Conservation (phyloP, 805 yeast genomes). For the Candida verbasci region DNA sequence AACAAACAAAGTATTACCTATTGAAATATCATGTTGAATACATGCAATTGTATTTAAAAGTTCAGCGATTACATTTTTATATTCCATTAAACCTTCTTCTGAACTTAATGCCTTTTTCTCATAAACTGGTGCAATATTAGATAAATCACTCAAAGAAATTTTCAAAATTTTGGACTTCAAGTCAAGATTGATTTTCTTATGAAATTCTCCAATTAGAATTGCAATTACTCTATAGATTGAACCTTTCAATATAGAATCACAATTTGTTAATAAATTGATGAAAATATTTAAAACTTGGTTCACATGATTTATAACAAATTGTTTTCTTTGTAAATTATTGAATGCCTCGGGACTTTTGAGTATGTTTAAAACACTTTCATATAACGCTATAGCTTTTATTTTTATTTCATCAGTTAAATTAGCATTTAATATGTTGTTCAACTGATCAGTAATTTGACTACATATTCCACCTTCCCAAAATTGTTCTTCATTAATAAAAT, state of each 20-base stretch:
- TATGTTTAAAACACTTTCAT: conserved; percentile 50
- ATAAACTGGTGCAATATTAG: conserved; percentile 12
- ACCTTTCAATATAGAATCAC: conserved; percentile 16
- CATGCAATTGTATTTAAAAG: conserved; percentile 28
- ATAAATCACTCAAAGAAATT: conserved; percentile 21
- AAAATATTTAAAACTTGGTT: conserved; percentile 15
- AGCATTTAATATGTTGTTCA: conserved; percentile 37
- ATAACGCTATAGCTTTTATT: conserved; percentile 38
- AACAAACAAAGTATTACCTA: conserved; percentile 15
- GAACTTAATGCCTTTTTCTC: conserved; percentile 9
- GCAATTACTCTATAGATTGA: conserved; percentile 23
- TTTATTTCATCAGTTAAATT: conserved; percentile 35
- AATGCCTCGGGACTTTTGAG: conserved; percentile 49
- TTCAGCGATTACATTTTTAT: conserved; percentile 23
- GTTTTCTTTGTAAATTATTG: conserved; percentile 30
- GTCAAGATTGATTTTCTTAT: conserved; percentile 17
- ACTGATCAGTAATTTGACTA: conserved; percentile 44
- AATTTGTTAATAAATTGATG: conserved; percentile 11
- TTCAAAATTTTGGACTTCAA: conserved; percentile 13
- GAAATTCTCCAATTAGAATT: conserved; percentile 23
- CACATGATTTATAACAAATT: conserved; percentile 28
- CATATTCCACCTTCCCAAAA: conserved; percentile 78
- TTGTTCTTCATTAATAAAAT: conserved; percentile 79
- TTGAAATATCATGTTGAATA: conserved; percentile 20
- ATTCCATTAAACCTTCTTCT: conserved; percentile 12